These are phyloP conservation scores for Globisporangium nodosum DNA, from an alignment of 352 stramenopile species.

Conservation along the genomic window DNA sequence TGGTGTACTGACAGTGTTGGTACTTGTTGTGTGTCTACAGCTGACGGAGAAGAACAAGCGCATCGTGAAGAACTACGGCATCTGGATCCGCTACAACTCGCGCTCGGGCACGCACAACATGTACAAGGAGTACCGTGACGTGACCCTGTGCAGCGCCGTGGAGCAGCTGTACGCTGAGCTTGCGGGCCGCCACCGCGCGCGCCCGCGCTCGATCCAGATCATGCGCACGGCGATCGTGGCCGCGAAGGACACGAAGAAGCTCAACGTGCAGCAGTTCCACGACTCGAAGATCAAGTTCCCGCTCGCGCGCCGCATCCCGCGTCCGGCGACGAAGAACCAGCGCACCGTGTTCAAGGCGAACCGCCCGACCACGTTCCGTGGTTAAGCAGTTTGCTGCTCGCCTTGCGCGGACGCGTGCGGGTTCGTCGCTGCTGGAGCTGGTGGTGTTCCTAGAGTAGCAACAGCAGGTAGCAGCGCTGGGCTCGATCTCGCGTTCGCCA, in stretches of 20 bases:
- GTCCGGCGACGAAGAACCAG: slow-evolving; percentile 93
- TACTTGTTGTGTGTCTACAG: slow-evolving; percentile 26
- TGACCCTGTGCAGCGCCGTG: slow-evolving; percentile 96
- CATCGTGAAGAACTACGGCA: slow-evolving; percentile 99
- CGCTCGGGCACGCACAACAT: slow-evolving; percentile 99
- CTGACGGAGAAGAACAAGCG: slow-evolving; percentile 97
- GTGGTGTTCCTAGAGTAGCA: neutral
- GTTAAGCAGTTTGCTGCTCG: slow-evolving; percentile 70
- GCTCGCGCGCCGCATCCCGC: slow-evolving; percentile 94
- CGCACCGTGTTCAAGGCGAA: slow-evolving; percentile 95
- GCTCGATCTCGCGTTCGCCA: neutral
- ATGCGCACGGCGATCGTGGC: slow-evolving; percentile 96
- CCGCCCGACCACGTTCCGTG: slow-evolving; percentile 96
- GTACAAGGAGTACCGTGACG: slow-evolving; percentile 99
- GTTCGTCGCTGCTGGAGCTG: neutral
- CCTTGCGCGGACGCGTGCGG: neutral
- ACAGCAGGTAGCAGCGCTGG: neutral
- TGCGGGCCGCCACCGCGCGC: slow-evolving; percentile 95
- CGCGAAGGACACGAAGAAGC: slow-evolving; percentile 95
- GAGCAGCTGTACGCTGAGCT: slow-evolving; percentile 99
- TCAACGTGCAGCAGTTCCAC: slow-evolving; percentile 97
- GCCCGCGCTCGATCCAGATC: slow-evolving; percentile 99
- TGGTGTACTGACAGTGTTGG: neutral
- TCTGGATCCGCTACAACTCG: slow-evolving; percentile 99
- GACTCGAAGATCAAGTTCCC: slow-evolving; percentile 98